Evolutionary conservation across 345 rosid genomes (phyloP).

Genomic region (Moricandia moricandioides): DNA sequence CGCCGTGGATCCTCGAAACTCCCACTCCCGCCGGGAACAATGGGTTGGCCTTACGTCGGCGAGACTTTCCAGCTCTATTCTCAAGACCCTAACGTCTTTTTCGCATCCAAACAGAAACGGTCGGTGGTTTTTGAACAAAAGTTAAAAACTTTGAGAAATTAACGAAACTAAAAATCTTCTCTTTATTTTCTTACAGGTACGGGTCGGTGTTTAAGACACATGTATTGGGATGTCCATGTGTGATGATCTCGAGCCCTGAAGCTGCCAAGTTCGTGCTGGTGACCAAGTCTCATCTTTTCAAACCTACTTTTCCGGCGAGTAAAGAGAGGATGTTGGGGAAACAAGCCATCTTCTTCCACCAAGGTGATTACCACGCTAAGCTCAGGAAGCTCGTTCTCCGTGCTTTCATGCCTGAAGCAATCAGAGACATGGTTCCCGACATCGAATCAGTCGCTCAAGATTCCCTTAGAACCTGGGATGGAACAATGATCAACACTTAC

Average conservation of each 20-base stretch:
- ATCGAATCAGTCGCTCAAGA: constrained; percentile 55
- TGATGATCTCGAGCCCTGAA: constrained; percentile 83
- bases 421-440: constrained; percentile 46
- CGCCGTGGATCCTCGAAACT: constrained; percentile 28
- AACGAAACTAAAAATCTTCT: background rate
- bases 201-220: constrained; percentile 82
- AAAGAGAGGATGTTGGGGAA: constrained; percentile 88
- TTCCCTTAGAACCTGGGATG: constrained; percentile 50
- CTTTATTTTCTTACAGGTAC: constrained; percentile 40
- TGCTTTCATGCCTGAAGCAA: constrained; percentile 68
- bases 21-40: constrained; percentile 86
- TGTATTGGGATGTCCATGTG: constrained; percentile 82
- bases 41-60: constrained; percentile 86
- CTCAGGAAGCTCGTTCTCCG: constrained; percentile 79
- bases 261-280: constrained; percentile 73
- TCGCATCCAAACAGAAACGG: constrained; percentile 64
- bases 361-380: constrained; percentile 73
- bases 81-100: constrained; percentile 83
- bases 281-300: constrained; percentile 67
- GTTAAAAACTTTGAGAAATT: background rate
- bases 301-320: constrained; percentile 86
- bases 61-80: constrained; percentile 89
- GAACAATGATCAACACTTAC: constrained; percentile 54
- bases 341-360: constrained; percentile 83
- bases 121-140: constrained; percentile 14